A percentile compares a stretch with the other conserved stretches of the same genome.
Conservation (phyloP, 441 rosid genomes). For the Pelargonium citronellum region DNA sequence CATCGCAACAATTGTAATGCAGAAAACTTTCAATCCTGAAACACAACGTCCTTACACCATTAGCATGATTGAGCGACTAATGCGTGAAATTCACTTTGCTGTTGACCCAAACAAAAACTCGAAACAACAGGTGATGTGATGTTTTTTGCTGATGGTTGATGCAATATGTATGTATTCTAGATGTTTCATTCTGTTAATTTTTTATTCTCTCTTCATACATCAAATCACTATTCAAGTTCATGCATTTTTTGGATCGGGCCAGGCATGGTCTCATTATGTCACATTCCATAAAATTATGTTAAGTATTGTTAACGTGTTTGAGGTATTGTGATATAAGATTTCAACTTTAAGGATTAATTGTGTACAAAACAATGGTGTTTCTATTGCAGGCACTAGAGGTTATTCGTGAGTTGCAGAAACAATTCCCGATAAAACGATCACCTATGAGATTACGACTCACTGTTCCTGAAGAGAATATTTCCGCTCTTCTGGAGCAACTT, state of each 20-base stretch:
- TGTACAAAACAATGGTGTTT: constrained; percentile 9
- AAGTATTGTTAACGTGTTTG: neutral
- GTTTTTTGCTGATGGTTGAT: neutral
- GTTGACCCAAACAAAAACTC: constrained; percentile 82
- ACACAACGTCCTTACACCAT: constrained; percentile 92
- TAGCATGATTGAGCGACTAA: constrained; percentile 83
- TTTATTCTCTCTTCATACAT: too few species aligned
- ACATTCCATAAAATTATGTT: too few species aligned
- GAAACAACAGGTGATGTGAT: constrained; percentile 72
- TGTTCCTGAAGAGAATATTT: constrained; percentile 37
- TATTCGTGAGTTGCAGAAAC: constrained; percentile 89
- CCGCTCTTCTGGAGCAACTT: constrained; percentile 55
- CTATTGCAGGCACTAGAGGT: constrained; percentile 75
- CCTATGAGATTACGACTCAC: constrained; percentile 82
- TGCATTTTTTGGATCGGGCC: too few species aligned
- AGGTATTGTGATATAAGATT: neutral
- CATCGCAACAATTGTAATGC: constrained; percentile 91
- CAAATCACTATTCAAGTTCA: too few species aligned
- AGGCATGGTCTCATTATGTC: too few species aligned
- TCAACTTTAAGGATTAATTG: neutral
- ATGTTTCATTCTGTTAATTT: too few species aligned
- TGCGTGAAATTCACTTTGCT: constrained; percentile 94
- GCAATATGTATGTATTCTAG: neutral
- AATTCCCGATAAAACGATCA: constrained; percentile 79
- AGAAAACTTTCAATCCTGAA: constrained; percentile 87